Percentiles rank a stretch among this genome's conserved stretches.
Evolutionary conservation across 306 rosid genomes (phyloP).

Genomic region (Fagus crenata): DNA sequence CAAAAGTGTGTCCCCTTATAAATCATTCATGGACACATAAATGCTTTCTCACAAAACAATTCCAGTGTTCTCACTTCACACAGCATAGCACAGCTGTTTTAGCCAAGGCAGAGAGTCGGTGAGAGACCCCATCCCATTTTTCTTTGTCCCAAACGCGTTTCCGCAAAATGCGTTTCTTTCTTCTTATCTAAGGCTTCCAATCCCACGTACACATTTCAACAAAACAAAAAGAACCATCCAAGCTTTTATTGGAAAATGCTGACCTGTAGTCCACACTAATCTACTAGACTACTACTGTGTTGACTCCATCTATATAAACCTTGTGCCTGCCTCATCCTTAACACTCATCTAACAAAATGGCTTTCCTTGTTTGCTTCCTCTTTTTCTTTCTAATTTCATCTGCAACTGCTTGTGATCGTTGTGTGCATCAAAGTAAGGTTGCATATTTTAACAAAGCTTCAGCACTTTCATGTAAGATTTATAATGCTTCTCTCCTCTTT

Average conservation of each 20-base stretch:
- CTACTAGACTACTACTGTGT: not conserved
- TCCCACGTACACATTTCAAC: not conserved
- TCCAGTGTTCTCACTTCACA: conserved; percentile 6
- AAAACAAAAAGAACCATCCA: not conserved
- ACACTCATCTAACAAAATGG: conserved; percentile 32
- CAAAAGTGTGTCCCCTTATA: conserved; percentile 15
- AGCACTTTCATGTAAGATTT: conserved; percentile 58
- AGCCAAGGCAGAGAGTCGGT: conserved; percentile 39
- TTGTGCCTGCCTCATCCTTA: not conserved
- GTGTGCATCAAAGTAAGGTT: conserved; percentile 59
- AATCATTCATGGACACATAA: not conserved
- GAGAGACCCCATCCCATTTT: conserved; percentile 27
- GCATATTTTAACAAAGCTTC: conserved; percentile 51
- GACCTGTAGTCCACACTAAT: conserved; percentile 41
- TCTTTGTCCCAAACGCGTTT: conserved; percentile 12
- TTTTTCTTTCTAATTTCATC: conserved; percentile 52
- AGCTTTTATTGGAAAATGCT: conserved; percentile 35
- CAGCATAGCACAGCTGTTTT: conserved; percentile 34
- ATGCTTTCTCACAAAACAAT: not conserved
- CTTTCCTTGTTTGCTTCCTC: conserved; percentile 39
- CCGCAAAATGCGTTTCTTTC: conserved; percentile 24
- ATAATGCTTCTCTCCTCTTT: not conserved
- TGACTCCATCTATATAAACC: conserved; percentile 8
- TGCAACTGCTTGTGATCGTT: conserved; percentile 70
- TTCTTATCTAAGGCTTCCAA: conserved; percentile 28